Conservation (phyloP, 768 basidiomycete species). For the Rhodosporidiobolus odoratus region DNA sequence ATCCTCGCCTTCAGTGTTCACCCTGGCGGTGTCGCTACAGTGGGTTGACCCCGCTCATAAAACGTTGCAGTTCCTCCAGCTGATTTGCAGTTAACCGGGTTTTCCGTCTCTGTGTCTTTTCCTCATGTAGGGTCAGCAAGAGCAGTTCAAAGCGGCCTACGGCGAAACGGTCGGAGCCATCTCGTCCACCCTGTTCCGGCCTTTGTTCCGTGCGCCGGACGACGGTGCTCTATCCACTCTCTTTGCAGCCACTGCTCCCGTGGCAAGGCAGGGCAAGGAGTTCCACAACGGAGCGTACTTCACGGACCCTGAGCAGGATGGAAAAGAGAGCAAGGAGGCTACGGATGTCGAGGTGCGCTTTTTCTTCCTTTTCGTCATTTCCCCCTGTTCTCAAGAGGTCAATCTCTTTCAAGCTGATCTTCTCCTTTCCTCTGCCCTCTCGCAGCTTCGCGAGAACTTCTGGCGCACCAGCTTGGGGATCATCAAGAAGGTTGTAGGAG, state of each 20-base stretch:
- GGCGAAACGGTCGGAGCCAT: constrained; percentile 11
- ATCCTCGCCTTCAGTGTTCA: constrained; percentile 18
- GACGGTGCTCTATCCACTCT: constrained; percentile 13
- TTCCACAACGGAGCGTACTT: constrained; percentile 18
- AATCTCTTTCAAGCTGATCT: not conserved
- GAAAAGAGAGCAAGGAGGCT: constrained; percentile 9
- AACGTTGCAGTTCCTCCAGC: no score
- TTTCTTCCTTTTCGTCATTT: not conserved
- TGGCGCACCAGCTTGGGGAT: constrained; percentile 11
- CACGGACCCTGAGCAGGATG: constrained; percentile 12
- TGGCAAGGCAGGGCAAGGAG: not conserved
- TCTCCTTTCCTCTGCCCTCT: not conserved
- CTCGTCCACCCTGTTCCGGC: not conserved
- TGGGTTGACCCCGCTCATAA: not conserved
- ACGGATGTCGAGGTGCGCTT: constrained; percentile 6
- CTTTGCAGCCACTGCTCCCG: constrained; percentile 1
- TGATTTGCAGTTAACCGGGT: no score
- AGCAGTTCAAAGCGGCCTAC: constrained; percentile 27
- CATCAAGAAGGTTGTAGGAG: constrained; percentile 11
- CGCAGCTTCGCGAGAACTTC: constrained; percentile 26
- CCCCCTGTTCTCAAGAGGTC: not conserved
- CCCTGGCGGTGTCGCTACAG: constrained; percentile 4
- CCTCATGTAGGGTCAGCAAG: constrained; percentile 2
- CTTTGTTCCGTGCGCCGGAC: constrained; percentile 8
- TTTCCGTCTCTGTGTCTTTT: not conserved